phyloP scores from a whole-genome alignment of 345 rosid species.

The Citrus cavaleriei region DNA sequence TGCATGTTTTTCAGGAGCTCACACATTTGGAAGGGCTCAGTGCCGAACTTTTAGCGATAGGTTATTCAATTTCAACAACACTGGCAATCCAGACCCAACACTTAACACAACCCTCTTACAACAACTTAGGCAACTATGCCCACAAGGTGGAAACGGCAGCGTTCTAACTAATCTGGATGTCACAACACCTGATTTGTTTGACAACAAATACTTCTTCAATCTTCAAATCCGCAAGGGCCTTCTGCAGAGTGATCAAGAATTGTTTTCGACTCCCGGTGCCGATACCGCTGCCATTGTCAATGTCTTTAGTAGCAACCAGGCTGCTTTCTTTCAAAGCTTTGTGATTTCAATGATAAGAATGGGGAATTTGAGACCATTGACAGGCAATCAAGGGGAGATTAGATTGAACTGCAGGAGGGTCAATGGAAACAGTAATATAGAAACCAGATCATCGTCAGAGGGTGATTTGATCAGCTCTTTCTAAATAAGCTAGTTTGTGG shows the following conservation, averaged over 20 bases:
- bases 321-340: constrained; percentile 53
- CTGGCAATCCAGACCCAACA: constrained; percentile 46
- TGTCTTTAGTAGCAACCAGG: constrained; percentile 35
- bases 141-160: constrained; percentile 36
- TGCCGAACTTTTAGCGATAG: constrained; percentile 35
- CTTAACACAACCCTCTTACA: constrained; percentile 38
- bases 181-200: constrained; percentile 48
- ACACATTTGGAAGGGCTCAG: constrained; percentile 60
- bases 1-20: constrained; percentile 37
- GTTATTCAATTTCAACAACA: constrained; percentile 41
- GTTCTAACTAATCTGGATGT: constrained; percentile 40
- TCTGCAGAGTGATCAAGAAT: constrained; percentile 56
- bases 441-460: neutral
- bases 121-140: constrained; percentile 44
- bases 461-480: constrained; percentile 12
- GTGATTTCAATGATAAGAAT: constrained; percentile 53
- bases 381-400: constrained; percentile 57
- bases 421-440: constrained; percentile 20
- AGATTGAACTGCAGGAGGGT: constrained; percentile 51
- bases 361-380: constrained; percentile 53
- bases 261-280: constrained; percentile 48
- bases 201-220: constrained; percentile 48
- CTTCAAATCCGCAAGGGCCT: constrained; percentile 41
- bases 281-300: constrained; percentile 38
- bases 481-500: neutral